Evolutionary conservation across 1,139 yeast species (phyloP), one percentile per base, ranked within the genome.

Genomic region (Blastobotrys indianensis): DNA sequence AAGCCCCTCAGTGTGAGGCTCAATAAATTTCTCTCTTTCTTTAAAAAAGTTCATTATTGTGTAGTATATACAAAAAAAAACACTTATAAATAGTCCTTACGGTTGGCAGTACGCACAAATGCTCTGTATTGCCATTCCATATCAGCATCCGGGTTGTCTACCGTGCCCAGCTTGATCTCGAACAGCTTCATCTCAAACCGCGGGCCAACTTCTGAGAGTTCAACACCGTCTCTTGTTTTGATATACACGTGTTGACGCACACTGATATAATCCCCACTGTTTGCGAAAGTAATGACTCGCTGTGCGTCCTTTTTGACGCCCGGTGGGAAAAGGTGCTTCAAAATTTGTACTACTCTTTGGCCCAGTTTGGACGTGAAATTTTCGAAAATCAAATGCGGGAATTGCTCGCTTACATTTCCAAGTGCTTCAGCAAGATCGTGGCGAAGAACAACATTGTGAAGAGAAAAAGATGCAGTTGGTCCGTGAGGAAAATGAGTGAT

Each of bases 401-500:
- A 85, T 0, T 86, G 86, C 65, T 92, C 97, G 46, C 90, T 80
- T 52, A 85, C 85, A 61, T 85, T 88, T 9, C 97, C 97, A 11
- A 42, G 30, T 39, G 84, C 75, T 57, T 87, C 80, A 30, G 85
- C 75, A 47, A 94, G 78, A 68, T 92, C 99, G 65, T 92, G 99
- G 65, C 97, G 80, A 51, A 94, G 73, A 38, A 87, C 88, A 47
- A 94, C 98, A 61, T 92, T 92, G 68, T 92, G 98, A 51, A 92
- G 72, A 5, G 97, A 86, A 70, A 92, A 94, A 36, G 85, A 83
- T 32, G 94, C 94, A 3, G 97, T 85, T 23, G 98, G 99, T 0
- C 99, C 99, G 64, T 92, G 96, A 4, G 98, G 99, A 65, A 94
- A 85, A 72, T 92, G 99, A 37, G 94, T 83, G 32, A 92, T 71